Percentiles rank a stretch among this genome's conserved stretches.
Evolutionary conservation across 306 rosid species (phyloP).

Genomic region (Corylus heterophylla): DNA sequence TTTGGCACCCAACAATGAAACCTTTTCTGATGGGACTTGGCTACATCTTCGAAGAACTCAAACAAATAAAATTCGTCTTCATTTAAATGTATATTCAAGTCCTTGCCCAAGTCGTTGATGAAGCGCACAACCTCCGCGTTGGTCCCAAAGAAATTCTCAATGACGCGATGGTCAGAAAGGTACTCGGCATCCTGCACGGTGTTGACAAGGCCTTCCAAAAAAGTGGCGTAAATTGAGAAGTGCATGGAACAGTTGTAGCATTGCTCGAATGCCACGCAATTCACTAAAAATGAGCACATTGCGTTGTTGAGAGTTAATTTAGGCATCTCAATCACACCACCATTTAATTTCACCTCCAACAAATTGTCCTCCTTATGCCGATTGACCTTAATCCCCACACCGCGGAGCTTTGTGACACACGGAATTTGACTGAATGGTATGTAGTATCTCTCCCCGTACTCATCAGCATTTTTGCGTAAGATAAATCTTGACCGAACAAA

Average conservation of each 20-base stretch:
- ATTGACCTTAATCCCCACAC: slow-evolving; percentile 43
- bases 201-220: slow-evolving; percentile 63
- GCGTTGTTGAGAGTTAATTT: slow-evolving; percentile 55
- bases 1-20: slow-evolving; percentile 32
- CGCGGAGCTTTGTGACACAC: slow-evolving; percentile 66
- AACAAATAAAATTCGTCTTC: slow-evolving; percentile 44
- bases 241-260: slow-evolving; percentile 43
- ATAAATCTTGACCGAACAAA: slow-evolving; percentile 51
- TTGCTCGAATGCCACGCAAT: slow-evolving; percentile 73
- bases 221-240: slow-evolving; percentile 53
- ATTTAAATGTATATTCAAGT: slow-evolving; percentile 49
- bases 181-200: slow-evolving; percentile 62
- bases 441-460: background rate
- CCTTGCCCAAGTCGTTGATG: slow-evolving; percentile 53
- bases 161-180: slow-evolving; percentile 44
- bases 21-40: slow-evolving; percentile 32
- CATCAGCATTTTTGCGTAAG: no score
- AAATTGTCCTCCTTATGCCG: slow-evolving; percentile 28
- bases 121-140: slow-evolving; percentile 53
- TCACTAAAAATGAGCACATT: slow-evolving; percentile 53
- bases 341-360: slow-evolving; percentile 40
- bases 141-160: slow-evolving; percentile 64
- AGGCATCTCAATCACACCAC: slow-evolving; percentile 65
- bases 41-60: slow-evolving; percentile 50
- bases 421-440: slow-evolving; percentile 59